Base-by-base conservation (phyloP, 2,329 filamentous ascomycete genomes). In the Fonsecaea nubica region DNA sequence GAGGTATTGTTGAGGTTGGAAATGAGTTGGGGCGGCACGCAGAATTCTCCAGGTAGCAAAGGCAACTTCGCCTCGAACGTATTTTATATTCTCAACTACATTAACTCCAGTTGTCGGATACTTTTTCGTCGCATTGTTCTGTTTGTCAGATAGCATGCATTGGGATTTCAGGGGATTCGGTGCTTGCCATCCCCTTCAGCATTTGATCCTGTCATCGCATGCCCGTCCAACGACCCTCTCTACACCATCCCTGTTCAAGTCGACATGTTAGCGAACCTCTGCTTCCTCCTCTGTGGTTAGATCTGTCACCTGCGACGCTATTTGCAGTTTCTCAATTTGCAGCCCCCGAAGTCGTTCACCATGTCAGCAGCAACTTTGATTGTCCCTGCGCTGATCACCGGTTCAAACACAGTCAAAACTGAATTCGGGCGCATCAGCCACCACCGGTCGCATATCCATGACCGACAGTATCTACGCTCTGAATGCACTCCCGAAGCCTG, bases 361-460 rank as follows among this genome's bases (percentile, higher is more conserved):
- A 62, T 42, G 33, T 18, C n/a, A 58, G 58, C 38, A 40, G 53
- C 35, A 61, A 25, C 57, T 67, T 52, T 52, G 33, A 21, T 18
- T 67, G 65, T 32, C 18, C 45, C 13, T 61, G 56, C 15, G 53
- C 64, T 35, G 65, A 67, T 55, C 65, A 67, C 57, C 59, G 65
- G 65, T 57, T 67, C 61, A 64, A 64, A n/a, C 57, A n/a, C 57
- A 53, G 40, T 21, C 48, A 13, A 1, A 13, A 50, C 40, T 67
- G 65, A 57, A 67, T 67, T 36, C 56, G 58, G 58, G 62, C 65
- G 62, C 62, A 53, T 61, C 56, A 18, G 62, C 65, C 42, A 53
- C 13, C 13, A 52, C 57, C 36, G 62, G 65, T 3, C 64, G 65
- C 52, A 64, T 67, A 62, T 33, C 53, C 56, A 40, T 57, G 32